Conservation (phyloP, 108 stramenopile genomes). For the Cyclotella baltica region DNA sequence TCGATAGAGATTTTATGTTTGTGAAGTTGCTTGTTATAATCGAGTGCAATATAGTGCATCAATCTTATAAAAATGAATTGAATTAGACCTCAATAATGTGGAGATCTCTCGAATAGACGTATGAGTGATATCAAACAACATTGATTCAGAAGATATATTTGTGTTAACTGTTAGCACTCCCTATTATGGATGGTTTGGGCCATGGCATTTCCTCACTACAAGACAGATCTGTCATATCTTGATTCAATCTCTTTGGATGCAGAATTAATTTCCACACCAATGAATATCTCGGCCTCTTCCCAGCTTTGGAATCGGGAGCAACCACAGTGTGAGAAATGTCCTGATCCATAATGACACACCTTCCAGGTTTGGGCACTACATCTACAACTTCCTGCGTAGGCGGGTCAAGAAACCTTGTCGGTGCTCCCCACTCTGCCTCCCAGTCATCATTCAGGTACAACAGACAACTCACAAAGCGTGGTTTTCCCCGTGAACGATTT, state of each 20-base stretch:
- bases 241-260: conserved; percentile 59
- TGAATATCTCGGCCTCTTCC: conserved; percentile 71
- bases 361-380: conserved; percentile 58
- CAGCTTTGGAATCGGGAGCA: conserved; percentile 59
- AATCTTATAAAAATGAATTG: too few species aligned
- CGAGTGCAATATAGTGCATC: too few species aligned
- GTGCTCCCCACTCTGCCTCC: conserved; percentile 71
- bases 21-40: too few species aligned
- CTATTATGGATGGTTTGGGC: conserved; percentile 51
- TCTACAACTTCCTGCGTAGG: conserved; percentile 58
- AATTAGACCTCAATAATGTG: too few species aligned
- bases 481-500: conserved; percentile 67
- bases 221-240: conserved; percentile 62
- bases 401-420: conserved; percentile 71
- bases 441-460: conserved; percentile 76
- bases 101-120: too few species aligned
- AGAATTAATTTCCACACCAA: conserved; percentile 81
- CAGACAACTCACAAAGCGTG: conserved; percentile 75
- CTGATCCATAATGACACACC: conserved; percentile 76
- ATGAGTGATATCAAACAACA: too few species aligned
- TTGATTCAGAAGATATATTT: too few species aligned
- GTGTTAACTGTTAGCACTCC: conserved; percentile 48
- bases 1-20: too few species aligned
- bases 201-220: conserved; percentile 27
- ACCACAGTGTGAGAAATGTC: conserved; percentile 73